Evolutionary conservation across 2,329 filamentous ascomycete species (phyloP), one percentile per base, ranked within the genome.

Genomic region (Penicillium sp.): DNA sequence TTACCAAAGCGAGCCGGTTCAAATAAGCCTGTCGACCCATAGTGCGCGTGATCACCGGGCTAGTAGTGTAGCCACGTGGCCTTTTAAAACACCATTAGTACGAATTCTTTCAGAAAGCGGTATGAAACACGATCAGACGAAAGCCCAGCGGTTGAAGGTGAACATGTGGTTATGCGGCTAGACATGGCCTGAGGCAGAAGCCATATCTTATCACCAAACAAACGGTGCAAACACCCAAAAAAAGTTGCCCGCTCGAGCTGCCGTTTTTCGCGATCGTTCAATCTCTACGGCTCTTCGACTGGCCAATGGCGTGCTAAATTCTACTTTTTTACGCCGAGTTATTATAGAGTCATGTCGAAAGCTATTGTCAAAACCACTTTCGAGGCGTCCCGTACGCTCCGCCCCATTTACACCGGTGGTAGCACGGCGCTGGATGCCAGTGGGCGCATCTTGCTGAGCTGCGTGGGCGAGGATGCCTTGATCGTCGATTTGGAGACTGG

Each of bases 361-460:
- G 70, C 77, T 53, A 73, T 73, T 35, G 69, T 77, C 60, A 94
- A 89, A 76, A 96, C 89, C 51, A 95, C 91, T 3, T 98, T 96
- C 69, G 87, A 94, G 64, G 81, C 85, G 51, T 79, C 79, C 57
- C 82, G 85, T 63, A 87, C 88, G 42, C 86, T 98, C 49, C 87
- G 89, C 61, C 93, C 93, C 19, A 91, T 97, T 43, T 96, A 93
- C 66, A 95, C 91, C 2, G 93, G 93, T 48, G 93, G 93, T 38
- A 85, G 87, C 57, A 83, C 95, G 52, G 83, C 88, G 28, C 79
- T 97, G 53, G 88, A 91, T 74, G 80, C 83, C 67, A 81, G 82
- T 71, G 89, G 89, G 45, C 81, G 81, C 61, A 81, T 97, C 55
- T 77, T 98, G 48, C 91, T 89, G 38, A 89, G 89, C 22, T 89